These are phyloP conservation scores for Clarireedia monteithiana DNA, from an alignment of 2,329 filamentous ascomycete species.

Conservation along the genomic window DNA sequence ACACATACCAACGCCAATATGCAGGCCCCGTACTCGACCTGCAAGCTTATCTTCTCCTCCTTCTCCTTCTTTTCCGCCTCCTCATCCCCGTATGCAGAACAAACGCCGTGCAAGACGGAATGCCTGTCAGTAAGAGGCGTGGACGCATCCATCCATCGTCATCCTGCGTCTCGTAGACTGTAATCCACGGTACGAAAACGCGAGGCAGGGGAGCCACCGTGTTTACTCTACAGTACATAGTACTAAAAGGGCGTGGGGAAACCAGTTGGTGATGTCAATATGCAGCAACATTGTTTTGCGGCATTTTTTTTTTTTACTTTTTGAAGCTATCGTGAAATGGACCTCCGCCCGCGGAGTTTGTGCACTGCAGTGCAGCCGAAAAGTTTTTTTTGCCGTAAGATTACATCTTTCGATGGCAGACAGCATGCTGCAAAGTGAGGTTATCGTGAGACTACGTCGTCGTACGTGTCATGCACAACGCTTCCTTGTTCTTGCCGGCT, in stretches of 20 bases:
- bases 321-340: constrained; percentile 3
- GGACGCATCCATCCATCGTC: not conserved
- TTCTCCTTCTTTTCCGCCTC: too few relatives aligned
- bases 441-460: not conserved
- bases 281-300: not conserved
- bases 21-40: too few relatives aligned
- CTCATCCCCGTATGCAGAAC: too few relatives aligned
- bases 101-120: not conserved
- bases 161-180: not conserved
- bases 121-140: not conserved
- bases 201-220: too few relatives aligned
- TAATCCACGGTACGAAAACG: not conserved
- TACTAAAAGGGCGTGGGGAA: not conserved
- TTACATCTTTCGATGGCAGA: not conserved
- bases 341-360: not conserved
- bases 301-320: not conserved
- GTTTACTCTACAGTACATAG: too few relatives aligned
- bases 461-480: not conserved
- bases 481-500: not conserved
- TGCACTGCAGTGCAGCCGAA: too few relatives aligned
- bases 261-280: constrained; percentile 1
- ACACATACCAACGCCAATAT: too few relatives aligned
- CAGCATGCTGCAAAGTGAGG: not conserved
- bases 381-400: not conserved
- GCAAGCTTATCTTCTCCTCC: too few relatives aligned